Conservation (phyloP, 129 eudicot genomes). For the Artemisia argyi region DNA sequence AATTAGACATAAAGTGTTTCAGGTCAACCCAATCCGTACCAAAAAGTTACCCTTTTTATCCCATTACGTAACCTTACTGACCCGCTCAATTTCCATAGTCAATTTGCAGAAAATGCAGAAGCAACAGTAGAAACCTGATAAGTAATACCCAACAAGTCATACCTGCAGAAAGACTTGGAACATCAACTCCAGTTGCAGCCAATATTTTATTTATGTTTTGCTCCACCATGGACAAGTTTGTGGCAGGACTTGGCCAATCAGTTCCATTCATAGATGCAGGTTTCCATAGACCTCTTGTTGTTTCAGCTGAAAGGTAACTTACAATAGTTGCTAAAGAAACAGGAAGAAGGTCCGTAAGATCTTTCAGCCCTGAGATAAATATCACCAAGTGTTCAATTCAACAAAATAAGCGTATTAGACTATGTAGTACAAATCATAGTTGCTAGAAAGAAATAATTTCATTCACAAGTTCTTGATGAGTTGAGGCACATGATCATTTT, state of each 20-base stretch:
- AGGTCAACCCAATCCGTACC: too few relatives aligned
- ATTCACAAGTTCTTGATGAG: not conserved
- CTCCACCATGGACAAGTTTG: slow-evolving; percentile 71
- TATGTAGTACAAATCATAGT: not conserved
- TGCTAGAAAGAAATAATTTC: not conserved
- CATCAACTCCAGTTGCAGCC: slow-evolving; percentile 89
- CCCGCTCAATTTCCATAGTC: too few relatives aligned
- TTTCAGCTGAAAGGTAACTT: slow-evolving; percentile 96
- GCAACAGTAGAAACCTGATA: not conserved
- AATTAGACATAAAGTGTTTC: too few relatives aligned
- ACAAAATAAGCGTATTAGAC: not conserved
- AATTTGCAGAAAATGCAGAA: too few relatives aligned
- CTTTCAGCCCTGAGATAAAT: slow-evolving; percentile 71
- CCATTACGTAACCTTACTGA: too few relatives aligned
- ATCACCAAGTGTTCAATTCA: slow-evolving; percentile 9
- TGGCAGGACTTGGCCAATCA: slow-evolving; percentile 99
- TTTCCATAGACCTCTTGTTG: slow-evolving; percentile 93
- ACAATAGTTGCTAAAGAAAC: slow-evolving; percentile 89
- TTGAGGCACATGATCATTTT: not conserved
- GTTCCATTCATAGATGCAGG: slow-evolving; percentile 98
- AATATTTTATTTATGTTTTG: slow-evolving; percentile 72
- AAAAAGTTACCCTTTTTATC: too few relatives aligned
- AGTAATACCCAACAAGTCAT: slow-evolving; percentile 13
- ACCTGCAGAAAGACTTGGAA: slow-evolving; percentile 88
- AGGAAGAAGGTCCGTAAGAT: slow-evolving; percentile 91